A percentile compares a stretch with the other conserved stretches of the same genome.
These are phyloP conservation scores for Aspergillus sclerotialis DNA, from an alignment of 2,329 filamentous ascomycete genomes.

Conservation along the genomic window DNA sequence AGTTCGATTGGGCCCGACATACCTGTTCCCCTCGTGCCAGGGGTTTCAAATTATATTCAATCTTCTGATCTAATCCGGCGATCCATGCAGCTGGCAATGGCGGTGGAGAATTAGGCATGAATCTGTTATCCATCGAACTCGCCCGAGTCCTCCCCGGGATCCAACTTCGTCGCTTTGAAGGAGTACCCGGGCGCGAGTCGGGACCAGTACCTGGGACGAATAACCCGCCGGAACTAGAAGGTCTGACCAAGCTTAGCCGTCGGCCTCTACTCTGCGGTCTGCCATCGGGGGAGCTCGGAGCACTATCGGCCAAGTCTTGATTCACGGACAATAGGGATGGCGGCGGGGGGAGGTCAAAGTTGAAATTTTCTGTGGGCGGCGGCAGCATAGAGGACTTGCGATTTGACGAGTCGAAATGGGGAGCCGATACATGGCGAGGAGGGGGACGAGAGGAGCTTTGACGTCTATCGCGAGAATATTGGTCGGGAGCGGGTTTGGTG, in stretches of 20 bases:
- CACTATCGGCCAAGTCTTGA: constrained; percentile 28
- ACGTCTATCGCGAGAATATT: constrained; percentile 15
- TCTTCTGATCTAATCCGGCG: constrained; percentile 49
- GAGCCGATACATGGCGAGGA: constrained; percentile 26
- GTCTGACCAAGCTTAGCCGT: constrained; percentile 24
- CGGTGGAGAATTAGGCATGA: constrained; percentile 11
- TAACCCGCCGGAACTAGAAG: constrained; percentile 27
- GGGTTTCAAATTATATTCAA: constrained; percentile 48
- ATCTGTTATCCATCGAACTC: constrained; percentile 25
- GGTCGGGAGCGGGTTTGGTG: constrained; percentile 16
- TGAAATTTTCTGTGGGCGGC: constrained; percentile 19
- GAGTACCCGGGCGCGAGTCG: constrained; percentile 26
- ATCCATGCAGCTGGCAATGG: constrained; percentile 49
- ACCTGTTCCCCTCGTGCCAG: constrained; percentile 48
- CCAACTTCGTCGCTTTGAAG: constrained; percentile 39
- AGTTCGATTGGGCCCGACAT: constrained; percentile 13
- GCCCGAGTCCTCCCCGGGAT: constrained; percentile 33
- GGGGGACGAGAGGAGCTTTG: constrained; percentile 25
- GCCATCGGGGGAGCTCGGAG: constrained; percentile 24
- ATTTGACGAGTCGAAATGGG: constrained; percentile 21
- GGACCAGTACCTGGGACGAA: constrained; percentile 26
- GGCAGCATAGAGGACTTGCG: constrained; percentile 16
- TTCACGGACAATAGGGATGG: constrained; percentile 33
- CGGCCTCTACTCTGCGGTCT: constrained; percentile 32
- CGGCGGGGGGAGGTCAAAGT: constrained; percentile 32